Conservation (phyloP, 1,139 yeast species). For the Blastobotrys apis region DNA sequence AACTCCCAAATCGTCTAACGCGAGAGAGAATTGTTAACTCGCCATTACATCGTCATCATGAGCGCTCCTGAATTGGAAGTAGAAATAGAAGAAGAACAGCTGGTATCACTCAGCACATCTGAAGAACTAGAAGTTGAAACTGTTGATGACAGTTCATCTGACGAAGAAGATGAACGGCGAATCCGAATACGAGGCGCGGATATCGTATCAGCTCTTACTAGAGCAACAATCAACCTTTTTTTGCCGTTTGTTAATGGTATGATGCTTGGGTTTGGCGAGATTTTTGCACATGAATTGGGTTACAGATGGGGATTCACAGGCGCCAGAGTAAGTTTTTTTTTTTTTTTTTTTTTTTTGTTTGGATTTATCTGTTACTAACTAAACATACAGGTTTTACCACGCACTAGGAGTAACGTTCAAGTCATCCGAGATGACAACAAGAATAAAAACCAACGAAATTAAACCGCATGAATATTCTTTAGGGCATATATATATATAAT, state of each 20-base stretch:
- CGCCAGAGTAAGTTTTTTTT: constrained; percentile 50
- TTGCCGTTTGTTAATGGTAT: constrained; percentile 90
- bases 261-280: constrained; percentile 96
- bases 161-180: neutral
- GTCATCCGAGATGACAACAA: too few species aligned
- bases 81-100: neutral
- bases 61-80: too few species aligned
- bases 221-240: constrained; percentile 60
- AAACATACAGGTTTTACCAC: constrained; percentile 8
- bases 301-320: constrained; percentile 76
- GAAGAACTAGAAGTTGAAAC: constrained; percentile 4
- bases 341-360: too few species aligned
- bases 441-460: neutral
- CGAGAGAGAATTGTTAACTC: too few species aligned
- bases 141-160: neutral
- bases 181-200: neutral
- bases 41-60: too few species aligned
- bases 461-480: too few species aligned
- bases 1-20: too few species aligned
- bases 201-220: neutral
- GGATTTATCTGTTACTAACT: neutral
- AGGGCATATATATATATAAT: too few species aligned
- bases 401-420: constrained; percentile 5
- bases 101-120: neutral
- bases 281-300: constrained; percentile 89